These are phyloP conservation scores for Neurospora sp. DNA, from an alignment of 495 filamentous ascomycete species.

Conservation along the genomic window DNA sequence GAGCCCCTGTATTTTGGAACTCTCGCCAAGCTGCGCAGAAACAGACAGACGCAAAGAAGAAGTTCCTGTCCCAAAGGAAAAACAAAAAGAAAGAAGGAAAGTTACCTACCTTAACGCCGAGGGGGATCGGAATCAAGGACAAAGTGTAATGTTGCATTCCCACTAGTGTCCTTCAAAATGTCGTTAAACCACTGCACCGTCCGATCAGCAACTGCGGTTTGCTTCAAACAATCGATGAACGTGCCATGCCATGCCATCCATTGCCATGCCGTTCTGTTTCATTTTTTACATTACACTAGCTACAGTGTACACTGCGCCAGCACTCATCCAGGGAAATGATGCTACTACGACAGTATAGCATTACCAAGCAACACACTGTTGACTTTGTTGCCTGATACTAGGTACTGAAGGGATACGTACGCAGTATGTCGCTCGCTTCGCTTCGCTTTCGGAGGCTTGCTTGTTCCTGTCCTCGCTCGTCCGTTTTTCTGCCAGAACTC, in stretches of 20 bases:
- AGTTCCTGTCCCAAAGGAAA: not conserved
- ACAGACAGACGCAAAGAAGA: not conserved
- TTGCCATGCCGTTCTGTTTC: not conserved
- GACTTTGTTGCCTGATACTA: not conserved
- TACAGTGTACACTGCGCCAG: not conserved
- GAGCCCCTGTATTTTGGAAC: not conserved
- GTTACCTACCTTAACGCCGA: not conserved
- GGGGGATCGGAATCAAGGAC: not conserved
- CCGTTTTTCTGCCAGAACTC: not conserved
- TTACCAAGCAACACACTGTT: not conserved
- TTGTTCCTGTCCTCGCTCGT: not conserved
- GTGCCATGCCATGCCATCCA: not conserved
- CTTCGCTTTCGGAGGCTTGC: not conserved
- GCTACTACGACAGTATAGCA: not conserved
- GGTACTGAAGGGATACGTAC: not conserved
- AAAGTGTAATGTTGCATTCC: not conserved
- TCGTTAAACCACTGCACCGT: not conserved
- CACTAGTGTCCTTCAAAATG: not conserved
- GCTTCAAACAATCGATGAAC: not conserved
- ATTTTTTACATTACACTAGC: not conserved
- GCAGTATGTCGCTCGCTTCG: not conserved
- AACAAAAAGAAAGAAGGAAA: not conserved
- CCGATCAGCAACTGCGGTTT: not conserved
- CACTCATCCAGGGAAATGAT: not conserved
- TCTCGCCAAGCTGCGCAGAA: not conserved